Evolutionary conservation across 306 rosid genomes (phyloP).

Genomic region (Quillaja saponaria): DNA sequence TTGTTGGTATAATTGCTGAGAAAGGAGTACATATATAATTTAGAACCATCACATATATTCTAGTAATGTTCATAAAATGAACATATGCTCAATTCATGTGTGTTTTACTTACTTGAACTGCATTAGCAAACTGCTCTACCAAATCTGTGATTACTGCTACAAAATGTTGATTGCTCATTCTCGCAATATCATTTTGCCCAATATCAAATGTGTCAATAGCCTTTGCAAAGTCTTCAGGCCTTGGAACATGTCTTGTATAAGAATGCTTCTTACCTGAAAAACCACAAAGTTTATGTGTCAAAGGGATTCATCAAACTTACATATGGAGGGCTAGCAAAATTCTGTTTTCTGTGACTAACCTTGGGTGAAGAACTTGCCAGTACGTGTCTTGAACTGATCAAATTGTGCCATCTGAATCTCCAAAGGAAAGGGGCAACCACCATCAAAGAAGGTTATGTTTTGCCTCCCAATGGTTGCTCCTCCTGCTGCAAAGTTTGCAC

Average conservation of each 20-base stretch:
- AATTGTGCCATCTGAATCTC: slow-evolving; percentile 66
- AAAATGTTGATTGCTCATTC: slow-evolving; percentile 38
- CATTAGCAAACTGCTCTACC: slow-evolving; percentile 43
- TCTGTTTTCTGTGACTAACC: slow-evolving; percentile 32
- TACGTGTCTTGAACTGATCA: slow-evolving; percentile 58
- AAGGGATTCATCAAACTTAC: not conserved
- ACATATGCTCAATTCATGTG: no score
- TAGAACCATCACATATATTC: not conserved
- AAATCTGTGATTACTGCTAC: slow-evolving; percentile 43
- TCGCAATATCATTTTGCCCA: slow-evolving; percentile 82
- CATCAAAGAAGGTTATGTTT: slow-evolving; percentile 54
- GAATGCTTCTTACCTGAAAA: slow-evolving; percentile 36
- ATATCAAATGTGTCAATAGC: slow-evolving; percentile 74
- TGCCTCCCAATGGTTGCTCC: slow-evolving; percentile 61
- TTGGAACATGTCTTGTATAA: slow-evolving; percentile 40
- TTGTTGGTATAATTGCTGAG: slow-evolving; percentile 43
- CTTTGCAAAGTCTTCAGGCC: slow-evolving; percentile 62
- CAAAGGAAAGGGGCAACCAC: slow-evolving; percentile 63
- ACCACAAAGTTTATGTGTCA: not conserved
- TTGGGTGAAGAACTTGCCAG: slow-evolving; percentile 41
- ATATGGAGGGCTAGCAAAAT: not conserved
- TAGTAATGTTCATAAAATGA: no score
- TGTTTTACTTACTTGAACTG: slow-evolving; percentile 46
- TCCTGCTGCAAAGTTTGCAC: slow-evolving; percentile 87
- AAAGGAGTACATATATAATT: not conserved